Conservation (phyloP, 441 rosid genomes). For the Populus tomentosa region DNA sequence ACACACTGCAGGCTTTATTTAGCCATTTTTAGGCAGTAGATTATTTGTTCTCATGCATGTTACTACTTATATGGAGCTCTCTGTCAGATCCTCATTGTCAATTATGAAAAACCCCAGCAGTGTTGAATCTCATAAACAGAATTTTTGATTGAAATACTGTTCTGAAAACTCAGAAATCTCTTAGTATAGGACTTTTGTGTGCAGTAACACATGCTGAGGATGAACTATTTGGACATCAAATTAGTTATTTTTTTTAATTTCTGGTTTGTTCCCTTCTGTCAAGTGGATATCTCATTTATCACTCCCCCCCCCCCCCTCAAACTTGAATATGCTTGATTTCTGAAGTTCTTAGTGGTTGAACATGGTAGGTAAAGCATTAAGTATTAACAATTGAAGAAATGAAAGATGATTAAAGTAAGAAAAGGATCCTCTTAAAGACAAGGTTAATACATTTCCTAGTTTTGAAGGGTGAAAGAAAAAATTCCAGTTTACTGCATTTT, state of each 20-base stretch:
- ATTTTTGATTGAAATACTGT: not conserved
- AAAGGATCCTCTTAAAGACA: not conserved
- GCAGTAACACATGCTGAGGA: not conserved
- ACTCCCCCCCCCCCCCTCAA: not conserved
- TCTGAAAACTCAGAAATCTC: not conserved
- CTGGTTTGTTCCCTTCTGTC: not conserved
- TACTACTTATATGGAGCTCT: not conserved
- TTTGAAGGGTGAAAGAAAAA: not conserved
- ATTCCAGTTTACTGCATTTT: not conserved
- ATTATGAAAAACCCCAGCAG: not conserved
- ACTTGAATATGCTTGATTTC: not conserved
- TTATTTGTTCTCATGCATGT: conserved; percentile 2
- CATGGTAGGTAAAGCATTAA: not conserved
- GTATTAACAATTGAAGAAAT: not conserved
- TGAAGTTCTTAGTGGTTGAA: not conserved
- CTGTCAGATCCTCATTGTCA: not conserved
- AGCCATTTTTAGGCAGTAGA: conserved; percentile 10
- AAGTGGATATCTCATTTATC: not conserved
- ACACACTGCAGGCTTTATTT: conserved; percentile 16
- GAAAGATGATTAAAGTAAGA: not conserved
- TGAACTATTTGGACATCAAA: not conserved
- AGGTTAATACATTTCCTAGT: not conserved
- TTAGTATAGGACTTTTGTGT: not conserved
- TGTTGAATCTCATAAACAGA: not conserved
- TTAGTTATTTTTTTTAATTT: not conserved